These are phyloP conservation scores for Solioccasus polychromus DNA, from an alignment of 768 basidiomycete genomes.

Conservation along the genomic window DNA sequence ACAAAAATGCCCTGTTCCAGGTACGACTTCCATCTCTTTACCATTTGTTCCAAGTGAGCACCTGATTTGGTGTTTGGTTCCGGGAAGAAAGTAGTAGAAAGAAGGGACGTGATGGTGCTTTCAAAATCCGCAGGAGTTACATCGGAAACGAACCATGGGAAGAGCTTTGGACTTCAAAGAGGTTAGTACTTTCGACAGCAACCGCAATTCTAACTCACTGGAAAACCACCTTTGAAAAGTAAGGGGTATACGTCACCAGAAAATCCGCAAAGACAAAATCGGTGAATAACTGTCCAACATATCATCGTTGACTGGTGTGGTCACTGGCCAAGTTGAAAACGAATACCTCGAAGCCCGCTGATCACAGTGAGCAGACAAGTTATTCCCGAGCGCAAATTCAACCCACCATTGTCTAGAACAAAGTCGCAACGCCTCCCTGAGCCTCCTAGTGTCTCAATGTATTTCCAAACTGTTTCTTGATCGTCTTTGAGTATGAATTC, in stretches of 20 bases:
- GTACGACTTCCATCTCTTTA: conserved; percentile 69
- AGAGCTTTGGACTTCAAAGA: conserved; percentile 73
- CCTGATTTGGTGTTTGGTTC: conserved; percentile 25
- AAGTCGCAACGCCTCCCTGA: conserved; percentile 62
- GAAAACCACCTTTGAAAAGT: conserved; percentile 79
- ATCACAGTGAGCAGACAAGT: conserved; percentile 1
- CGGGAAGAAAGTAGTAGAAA: conserved; percentile 58
- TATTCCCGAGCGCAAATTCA: neutral
- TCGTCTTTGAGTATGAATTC: conserved; percentile 86
- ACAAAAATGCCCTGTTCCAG: conserved; percentile 68
- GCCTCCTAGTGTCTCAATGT: conserved; percentile 55
- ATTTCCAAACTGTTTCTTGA: conserved; percentile 68
- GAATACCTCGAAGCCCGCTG: conserved; percentile 88
- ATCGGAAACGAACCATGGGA: conserved; percentile 98
- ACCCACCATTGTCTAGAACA: conserved; percentile 84
- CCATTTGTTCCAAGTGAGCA: conserved; percentile 55
- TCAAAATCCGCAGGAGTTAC: conserved; percentile 86
- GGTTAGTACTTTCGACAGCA: conserved; percentile 9
- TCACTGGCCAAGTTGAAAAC: neutral
- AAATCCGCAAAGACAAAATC: conserved; percentile 94
- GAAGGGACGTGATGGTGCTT: conserved; percentile 52
- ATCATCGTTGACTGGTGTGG: neutral
- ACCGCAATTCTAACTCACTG: conserved; percentile 56
- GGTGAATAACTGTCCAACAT: conserved; percentile 70
- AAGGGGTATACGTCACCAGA: conserved; percentile 83